Conservation (phyloP, 2,329 filamentous ascomycete genomes). For the Alternaria incomplexa region DNA sequence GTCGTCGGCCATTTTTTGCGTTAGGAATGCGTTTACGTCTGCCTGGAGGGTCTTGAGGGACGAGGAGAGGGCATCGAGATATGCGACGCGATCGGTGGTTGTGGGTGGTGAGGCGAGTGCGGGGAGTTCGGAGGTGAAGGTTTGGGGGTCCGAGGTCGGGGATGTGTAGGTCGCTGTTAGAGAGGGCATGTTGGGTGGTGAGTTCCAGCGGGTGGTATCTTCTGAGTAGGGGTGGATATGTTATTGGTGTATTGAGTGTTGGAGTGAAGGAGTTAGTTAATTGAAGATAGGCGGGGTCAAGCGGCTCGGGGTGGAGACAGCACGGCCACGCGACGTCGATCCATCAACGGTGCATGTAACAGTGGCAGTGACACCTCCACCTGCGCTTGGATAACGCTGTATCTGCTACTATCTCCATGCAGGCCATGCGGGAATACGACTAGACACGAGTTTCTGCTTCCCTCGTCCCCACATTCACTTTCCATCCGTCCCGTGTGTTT, state of each 20-base stretch:
- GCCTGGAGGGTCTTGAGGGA: constrained; percentile 67
- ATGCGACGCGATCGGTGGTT: constrained; percentile 61
- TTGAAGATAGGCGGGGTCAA: constrained; percentile 4
- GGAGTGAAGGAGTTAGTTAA: background rate
- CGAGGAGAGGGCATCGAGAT: constrained; percentile 65
- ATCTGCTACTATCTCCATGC: constrained; percentile 22
- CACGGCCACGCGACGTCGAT: constrained; percentile 8
- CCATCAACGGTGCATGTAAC: constrained; percentile 2
- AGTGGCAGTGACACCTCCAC: background rate
- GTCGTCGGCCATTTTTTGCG: constrained; percentile 75
- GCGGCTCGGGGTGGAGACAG: constrained; percentile 6
- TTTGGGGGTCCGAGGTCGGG: constrained; percentile 44
- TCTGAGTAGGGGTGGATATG: background rate
- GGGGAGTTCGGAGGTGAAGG: constrained; percentile 33
- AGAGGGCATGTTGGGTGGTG: constrained; percentile 23
- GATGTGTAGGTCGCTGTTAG: constrained; percentile 64
- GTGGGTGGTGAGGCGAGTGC: constrained; percentile 27
- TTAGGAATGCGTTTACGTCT: constrained; percentile 73
- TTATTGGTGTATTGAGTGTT: background rate
- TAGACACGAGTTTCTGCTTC: background rate
- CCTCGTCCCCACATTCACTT: background rate
- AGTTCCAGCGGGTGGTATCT: background rate
- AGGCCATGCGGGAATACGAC: constrained; percentile 25
- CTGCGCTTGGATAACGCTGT: constrained; percentile 3
- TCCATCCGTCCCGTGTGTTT: background rate